Conservation (phyloP, 495 filamentous ascomycete genomes). For the Penicillium herquei region DNA sequence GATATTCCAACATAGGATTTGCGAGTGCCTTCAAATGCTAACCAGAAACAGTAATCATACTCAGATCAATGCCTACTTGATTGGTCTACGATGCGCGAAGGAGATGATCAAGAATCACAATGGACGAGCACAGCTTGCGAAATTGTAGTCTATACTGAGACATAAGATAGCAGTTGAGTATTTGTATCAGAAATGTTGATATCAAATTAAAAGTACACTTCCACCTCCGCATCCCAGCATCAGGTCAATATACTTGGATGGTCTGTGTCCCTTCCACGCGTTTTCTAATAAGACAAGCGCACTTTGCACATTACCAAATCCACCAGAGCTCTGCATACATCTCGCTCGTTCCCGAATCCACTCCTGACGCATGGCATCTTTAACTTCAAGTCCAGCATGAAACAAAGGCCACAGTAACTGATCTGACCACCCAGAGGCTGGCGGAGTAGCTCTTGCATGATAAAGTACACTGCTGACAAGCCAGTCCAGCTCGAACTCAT, state of each 20-base stretch:
- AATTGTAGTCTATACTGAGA: not conserved
- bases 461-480: slow-evolving; percentile 4
- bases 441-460: slow-evolving; percentile 1
- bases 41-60: slow-evolving; percentile 3
- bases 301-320: slow-evolving; percentile 11
- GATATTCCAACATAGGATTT: not conserved
- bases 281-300: slow-evolving; percentile 7
- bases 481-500: slow-evolving; percentile 2
- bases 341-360: slow-evolving; percentile 5
- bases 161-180: too few relatives aligned
- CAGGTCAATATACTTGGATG: slow-evolving; percentile 6
- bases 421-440: slow-evolving; percentile 1
- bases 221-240: slow-evolving; percentile 6
- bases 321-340: slow-evolving; percentile 8
- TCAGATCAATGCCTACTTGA: slow-evolving; percentile 4
- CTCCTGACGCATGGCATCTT: not conserved
- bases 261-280: slow-evolving; percentile 2
- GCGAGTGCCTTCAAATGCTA: not conserved
- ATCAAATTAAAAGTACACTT: slow-evolving; percentile 3
- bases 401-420: slow-evolving; percentile 3
- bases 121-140: not conserved
- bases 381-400: not conserved
- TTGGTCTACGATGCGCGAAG: not conserved
- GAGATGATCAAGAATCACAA: not conserved
- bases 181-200: too few relatives aligned